phyloP scores from a whole-genome alignment of 192 early-diverging fungal species.

The Martensiomyces pterosporus region DNA sequence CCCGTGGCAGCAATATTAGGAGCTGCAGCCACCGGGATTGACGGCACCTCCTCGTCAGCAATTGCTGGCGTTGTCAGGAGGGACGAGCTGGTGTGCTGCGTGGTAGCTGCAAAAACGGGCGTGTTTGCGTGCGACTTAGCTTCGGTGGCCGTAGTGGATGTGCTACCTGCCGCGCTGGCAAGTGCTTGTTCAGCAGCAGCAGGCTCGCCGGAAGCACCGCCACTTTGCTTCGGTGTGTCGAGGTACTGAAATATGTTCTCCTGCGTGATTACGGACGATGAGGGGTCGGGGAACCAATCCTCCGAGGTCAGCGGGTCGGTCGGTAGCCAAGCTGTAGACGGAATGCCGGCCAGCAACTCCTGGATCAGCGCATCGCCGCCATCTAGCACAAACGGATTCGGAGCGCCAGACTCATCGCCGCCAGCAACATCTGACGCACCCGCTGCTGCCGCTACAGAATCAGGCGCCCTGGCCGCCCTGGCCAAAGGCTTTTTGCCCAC shows the following conservation, averaged over 20 bases:
- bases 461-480: not conserved
- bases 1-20: too few species aligned
- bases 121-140: too few species aligned
- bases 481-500: not conserved
- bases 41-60: too few species aligned
- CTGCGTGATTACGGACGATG: slow-evolving; percentile 31
- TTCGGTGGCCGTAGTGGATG: too few species aligned
- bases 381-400: slow-evolving; percentile 13
- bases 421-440: slow-evolving; percentile 1
- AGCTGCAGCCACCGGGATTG: too few species aligned
- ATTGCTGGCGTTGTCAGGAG: too few species aligned
- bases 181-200: too few species aligned
- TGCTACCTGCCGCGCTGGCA: too few species aligned
- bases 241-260: slow-evolving; percentile 9
- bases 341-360: slow-evolving; percentile 45
- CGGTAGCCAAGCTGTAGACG: slow-evolving; percentile 35
- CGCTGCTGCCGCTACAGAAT: not conserved
- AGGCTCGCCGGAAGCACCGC: too few species aligned
- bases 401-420: slow-evolving; percentile 2
- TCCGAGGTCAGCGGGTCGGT: slow-evolving; percentile 48
- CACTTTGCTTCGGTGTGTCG: not conserved
- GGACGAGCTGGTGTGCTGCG: too few species aligned
- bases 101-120: too few species aligned
- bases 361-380: slow-evolving; percentile 36
- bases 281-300: slow-evolving; percentile 39